A percentile compares a stretch with the other conserved stretches of the same genome.
Conservation (phyloP, 371 early-diverging fungal species). For the Massospora cicadina region DNA sequence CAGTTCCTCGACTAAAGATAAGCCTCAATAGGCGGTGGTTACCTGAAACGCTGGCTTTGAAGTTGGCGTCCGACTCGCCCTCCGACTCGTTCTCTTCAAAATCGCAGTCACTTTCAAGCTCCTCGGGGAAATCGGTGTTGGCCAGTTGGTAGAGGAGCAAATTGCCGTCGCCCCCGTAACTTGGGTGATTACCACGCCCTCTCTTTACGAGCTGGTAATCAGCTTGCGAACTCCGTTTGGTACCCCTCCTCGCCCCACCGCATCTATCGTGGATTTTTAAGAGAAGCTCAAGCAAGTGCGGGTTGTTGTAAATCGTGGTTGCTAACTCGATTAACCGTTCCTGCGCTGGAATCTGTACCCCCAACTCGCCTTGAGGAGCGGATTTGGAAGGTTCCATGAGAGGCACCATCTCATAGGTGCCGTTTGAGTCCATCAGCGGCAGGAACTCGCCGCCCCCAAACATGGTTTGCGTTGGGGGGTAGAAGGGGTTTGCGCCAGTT, state of each 20-base stretch:
- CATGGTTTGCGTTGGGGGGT: too few species aligned
- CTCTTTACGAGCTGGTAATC: background rate
- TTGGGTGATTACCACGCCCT: background rate
- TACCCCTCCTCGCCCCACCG: background rate
- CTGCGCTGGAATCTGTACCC: too few species aligned
- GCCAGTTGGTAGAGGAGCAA: conserved; percentile 1
- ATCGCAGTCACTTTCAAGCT: conserved; percentile 4
- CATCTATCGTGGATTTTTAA: background rate
- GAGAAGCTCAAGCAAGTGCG: background rate
- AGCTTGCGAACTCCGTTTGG: too few species aligned
- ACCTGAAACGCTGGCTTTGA: background rate
- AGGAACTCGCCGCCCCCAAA: too few species aligned
- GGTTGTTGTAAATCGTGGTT: background rate
- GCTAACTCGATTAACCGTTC: background rate
- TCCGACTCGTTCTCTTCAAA: background rate
- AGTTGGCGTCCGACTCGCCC: background rate
- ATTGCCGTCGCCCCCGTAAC: background rate
- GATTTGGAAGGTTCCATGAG: too few species aligned
- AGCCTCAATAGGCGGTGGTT: background rate
- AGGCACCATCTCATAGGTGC: too few species aligned
- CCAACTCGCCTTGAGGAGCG: too few species aligned
- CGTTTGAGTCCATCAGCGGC: too few species aligned
- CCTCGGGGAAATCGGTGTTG: conserved; percentile 5
- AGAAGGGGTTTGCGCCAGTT: too few species aligned
- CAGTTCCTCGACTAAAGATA: conserved; percentile 3